Evolutionary conservation across 83 land plant species (phyloP).

Genomic region (Picea mariana): DNA sequence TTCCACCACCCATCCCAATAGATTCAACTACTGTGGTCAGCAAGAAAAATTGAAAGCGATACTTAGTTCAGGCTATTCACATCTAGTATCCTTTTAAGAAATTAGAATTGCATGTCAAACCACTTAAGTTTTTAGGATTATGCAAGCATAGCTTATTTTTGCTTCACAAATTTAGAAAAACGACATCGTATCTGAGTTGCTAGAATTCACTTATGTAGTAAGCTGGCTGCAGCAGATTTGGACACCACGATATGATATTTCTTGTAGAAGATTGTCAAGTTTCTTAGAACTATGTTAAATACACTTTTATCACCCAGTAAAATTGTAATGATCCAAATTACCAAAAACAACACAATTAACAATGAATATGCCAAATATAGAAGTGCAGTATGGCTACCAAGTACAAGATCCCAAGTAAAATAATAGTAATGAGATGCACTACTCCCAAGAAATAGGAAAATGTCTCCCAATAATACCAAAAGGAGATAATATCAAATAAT

Average conservation of each 20-base stretch:
- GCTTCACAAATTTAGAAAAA: background rate
- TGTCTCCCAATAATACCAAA: no score
- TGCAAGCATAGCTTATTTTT: background rate
- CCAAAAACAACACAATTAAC: no score
- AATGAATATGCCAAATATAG: no score
- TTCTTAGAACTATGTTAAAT: background rate
- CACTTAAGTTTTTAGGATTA: background rate
- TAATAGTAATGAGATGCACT: no score
- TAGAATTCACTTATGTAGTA: background rate
- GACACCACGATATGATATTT: background rate
- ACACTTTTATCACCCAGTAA: background rate
- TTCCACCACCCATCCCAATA: background rate
- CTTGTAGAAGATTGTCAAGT: background rate
- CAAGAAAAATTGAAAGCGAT: background rate
- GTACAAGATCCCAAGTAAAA: no score
- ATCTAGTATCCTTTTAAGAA: background rate
- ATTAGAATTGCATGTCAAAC: background rate
- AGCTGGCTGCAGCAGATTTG: background rate
- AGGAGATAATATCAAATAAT: no score
- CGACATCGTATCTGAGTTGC: background rate
- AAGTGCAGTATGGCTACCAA: no score
- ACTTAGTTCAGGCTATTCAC: background rate
- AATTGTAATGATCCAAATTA: no score
- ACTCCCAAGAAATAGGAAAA: no score
- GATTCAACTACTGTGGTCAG: background rate